phyloP scores from a whole-genome alignment of 1,284 basidiomycete species.

The Volvariella surrecta region DNA sequence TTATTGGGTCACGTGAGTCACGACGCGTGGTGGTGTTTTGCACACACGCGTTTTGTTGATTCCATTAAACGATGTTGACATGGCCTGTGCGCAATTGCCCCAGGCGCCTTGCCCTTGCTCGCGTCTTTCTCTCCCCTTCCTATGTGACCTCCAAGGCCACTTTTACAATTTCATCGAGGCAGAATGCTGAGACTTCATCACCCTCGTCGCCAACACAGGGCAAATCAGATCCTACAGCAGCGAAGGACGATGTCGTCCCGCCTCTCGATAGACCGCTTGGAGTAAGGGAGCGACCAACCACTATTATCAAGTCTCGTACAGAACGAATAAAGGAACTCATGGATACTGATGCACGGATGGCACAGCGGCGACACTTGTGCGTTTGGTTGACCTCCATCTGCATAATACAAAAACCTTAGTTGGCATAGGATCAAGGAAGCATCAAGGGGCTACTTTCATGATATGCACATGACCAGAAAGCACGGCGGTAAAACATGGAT shows the following conservation, averaged over 20 bases:
- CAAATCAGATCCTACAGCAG: slow-evolving; percentile 7
- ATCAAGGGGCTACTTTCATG: slow-evolving; percentile 85
- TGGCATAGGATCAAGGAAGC: slow-evolving; percentile 75
- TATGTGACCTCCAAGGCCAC: not conserved
- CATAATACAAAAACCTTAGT: slow-evolving; percentile 6
- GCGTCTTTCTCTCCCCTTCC: slow-evolving; percentile 13
- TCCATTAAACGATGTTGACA: slow-evolving; percentile 10
- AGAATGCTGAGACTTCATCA: slow-evolving; percentile 10
- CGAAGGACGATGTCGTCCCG: slow-evolving; percentile 30
- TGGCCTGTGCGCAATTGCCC: slow-evolving; percentile 8
- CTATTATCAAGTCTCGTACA: slow-evolving; percentile 49
- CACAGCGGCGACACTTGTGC: slow-evolving; percentile 73
- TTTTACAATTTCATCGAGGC: slow-evolving; percentile 8
- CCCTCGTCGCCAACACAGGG: no score
- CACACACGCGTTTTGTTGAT: slow-evolving; percentile 7
- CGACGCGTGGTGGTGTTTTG: slow-evolving; percentile 12
- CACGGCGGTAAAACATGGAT: slow-evolving; percentile 96
- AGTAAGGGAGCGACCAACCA: slow-evolving; percentile 50
- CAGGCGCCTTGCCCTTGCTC: slow-evolving; percentile 1
- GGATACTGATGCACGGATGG: slow-evolving; percentile 63
- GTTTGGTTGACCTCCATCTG: slow-evolving; percentile 16
- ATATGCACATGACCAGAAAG: slow-evolving; percentile 68
- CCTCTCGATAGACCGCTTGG: slow-evolving; percentile 71
- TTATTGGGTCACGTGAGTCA: slow-evolving; percentile 21
- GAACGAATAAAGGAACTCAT: slow-evolving; percentile 65